Evolutionary conservation across 495 filamentous ascomycete genomes (phyloP).

Genomic region (Penicillium odoratum): DNA sequence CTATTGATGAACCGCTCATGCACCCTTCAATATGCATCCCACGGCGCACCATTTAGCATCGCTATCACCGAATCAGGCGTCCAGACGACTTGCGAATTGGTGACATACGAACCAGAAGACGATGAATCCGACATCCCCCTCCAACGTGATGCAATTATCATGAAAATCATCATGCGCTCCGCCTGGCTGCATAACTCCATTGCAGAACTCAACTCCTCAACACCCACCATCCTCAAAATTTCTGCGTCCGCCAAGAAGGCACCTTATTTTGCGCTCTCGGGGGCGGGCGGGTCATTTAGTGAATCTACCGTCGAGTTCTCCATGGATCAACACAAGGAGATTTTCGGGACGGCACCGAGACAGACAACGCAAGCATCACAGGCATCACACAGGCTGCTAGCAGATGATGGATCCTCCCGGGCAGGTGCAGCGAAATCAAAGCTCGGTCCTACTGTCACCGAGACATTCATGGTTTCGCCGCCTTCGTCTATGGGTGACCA

Average conservation of each 20-base stretch:
- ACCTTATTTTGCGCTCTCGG: conserved; percentile 72
- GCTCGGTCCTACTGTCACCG: conserved; percentile 45
- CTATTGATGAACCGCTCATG: conserved; percentile 81
- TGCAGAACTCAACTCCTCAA: conserved; percentile 74
- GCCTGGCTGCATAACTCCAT: conserved; percentile 83
- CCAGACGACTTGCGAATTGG: conserved; percentile 86
- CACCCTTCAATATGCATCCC: conserved; percentile 68
- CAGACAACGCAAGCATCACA: conserved; percentile 15
- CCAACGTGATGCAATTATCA: conserved; percentile 70
- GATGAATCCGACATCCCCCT: conserved; percentile 76
- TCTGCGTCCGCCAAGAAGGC: conserved; percentile 57
- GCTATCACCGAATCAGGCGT: conserved; percentile 82
- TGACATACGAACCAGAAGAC: conserved; percentile 76
- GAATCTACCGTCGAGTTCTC: conserved; percentile 83
- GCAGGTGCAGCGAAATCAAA: conserved; percentile 48
- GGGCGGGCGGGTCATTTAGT: conserved; percentile 71
- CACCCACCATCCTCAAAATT: conserved; percentile 62
- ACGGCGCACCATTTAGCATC: conserved; percentile 75
- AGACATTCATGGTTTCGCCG: conserved; percentile 51
- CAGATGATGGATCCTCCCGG: conserved; percentile 40
- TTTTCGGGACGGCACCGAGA: conserved; percentile 5
- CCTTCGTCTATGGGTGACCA: conserved; percentile 41
- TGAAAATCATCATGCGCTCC: conserved; percentile 94
- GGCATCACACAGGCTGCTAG: conserved; percentile 29
- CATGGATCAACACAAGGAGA: conserved; percentile 56